Evolutionary conservation across 164 flowering plant species (phyloP).

Genomic region (Pachysandra terminalis): DNA sequence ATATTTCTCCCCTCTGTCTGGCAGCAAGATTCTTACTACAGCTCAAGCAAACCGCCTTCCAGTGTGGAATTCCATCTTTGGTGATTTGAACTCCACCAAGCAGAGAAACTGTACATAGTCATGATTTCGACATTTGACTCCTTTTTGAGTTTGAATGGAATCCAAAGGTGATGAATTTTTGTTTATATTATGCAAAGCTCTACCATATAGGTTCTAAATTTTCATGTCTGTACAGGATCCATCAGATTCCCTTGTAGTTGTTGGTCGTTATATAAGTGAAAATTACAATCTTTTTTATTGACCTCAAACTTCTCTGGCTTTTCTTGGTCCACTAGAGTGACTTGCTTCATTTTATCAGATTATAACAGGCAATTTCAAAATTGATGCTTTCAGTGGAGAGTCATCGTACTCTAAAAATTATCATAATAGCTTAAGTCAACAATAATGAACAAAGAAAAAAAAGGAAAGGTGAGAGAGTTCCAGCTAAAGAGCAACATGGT

Average conservation of each 20-base stretch:
- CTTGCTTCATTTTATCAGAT: constrained; percentile 45
- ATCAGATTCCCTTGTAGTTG: constrained; percentile 79
- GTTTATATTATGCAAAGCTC: background rate
- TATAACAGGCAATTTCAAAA: constrained; percentile 31
- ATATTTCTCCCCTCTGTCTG: constrained; percentile 77
- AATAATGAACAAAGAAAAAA: background rate
- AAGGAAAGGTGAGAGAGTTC: no score
- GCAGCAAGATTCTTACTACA: constrained; percentile 82
- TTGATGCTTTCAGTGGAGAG: constrained; percentile 28
- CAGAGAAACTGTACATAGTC: constrained; percentile 91
- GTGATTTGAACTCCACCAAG: constrained; percentile 78
- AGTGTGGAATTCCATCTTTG: constrained; percentile 86
- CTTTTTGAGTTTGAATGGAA: constrained; percentile 95
- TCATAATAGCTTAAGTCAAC: background rate
- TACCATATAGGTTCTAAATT: no score
- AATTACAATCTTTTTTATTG: constrained; percentile 68
- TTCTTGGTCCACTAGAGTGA: constrained; percentile 55
- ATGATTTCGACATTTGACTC: constrained; percentile 87
- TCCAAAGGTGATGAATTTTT: constrained; percentile 58
- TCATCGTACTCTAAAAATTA: constrained; percentile 65
- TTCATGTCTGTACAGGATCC: constrained; percentile 51
- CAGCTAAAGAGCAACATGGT: no score
- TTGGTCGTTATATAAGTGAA: constrained; percentile 56
- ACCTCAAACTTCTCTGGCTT: constrained; percentile 52
- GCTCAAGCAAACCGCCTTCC: constrained; percentile 84